A percentile compares a stretch with the other conserved stretches of the same genome.
Conservation (phyloP, 2,329 filamentous ascomycete species). For the Colletotrichum orbiculare region DNA sequence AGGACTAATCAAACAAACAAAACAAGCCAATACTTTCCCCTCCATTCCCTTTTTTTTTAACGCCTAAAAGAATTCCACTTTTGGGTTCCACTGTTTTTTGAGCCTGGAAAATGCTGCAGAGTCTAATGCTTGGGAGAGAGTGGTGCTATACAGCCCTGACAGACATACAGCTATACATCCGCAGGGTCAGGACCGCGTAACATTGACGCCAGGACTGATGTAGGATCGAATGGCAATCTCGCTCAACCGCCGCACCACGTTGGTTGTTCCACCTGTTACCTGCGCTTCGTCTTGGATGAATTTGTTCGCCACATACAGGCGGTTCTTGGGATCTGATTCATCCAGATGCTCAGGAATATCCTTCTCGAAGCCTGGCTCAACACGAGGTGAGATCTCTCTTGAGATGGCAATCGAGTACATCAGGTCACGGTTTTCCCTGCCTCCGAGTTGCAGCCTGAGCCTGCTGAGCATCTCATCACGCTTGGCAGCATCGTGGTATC, state of each 20-base stretch:
- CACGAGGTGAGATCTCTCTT: constrained; percentile 77
- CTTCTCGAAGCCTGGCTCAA: constrained; percentile 67
- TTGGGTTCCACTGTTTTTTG: constrained; percentile 1
- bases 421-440: constrained; percentile 87
- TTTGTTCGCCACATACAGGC: constrained; percentile 75
- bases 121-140: constrained; percentile 21
- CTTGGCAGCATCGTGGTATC: constrained; percentile 63
- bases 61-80: constrained; percentile 21
- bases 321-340: constrained; percentile 74
- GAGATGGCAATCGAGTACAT: constrained; percentile 89
- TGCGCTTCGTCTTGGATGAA: constrained; percentile 75
- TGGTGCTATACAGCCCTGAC: not conserved
- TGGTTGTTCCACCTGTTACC: constrained; percentile 75
- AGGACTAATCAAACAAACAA: constrained; percentile 10
- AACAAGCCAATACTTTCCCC: constrained; percentile 26
- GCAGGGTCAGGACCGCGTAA: constrained; percentile 42
- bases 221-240: constrained; percentile 73
- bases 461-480: constrained; percentile 74
- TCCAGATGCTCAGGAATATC: constrained; percentile 69
- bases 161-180: constrained; percentile 15
- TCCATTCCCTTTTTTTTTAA: constrained; percentile 16
- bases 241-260: constrained; percentile 76
- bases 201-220: constrained; percentile 63
- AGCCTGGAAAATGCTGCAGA: constrained; percentile 30
- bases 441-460: constrained; percentile 78